Evolutionary conservation across 768 basidiomycete genomes (phyloP), one percentile per base, ranked within the genome.

Genomic region (Clitopilus hobsonii): DNA sequence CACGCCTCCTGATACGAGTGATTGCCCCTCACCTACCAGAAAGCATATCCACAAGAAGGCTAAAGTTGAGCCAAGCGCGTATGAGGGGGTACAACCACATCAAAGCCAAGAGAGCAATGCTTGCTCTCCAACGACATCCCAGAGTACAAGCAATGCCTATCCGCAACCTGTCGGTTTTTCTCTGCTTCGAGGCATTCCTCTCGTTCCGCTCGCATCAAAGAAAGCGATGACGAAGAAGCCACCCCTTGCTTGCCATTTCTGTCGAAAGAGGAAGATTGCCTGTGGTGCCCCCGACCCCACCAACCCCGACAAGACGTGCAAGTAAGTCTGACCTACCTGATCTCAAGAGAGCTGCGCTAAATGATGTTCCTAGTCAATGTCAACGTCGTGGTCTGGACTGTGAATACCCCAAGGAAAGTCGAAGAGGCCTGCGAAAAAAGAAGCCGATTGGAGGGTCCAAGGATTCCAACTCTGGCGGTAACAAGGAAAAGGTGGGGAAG

Each of bases 351-450:
- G 30, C 16, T 32, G 8, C 41, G 10, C 22, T 45, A 20, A n/a
- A 45, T 45, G n/a, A 18, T 45, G 11, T 47, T 41, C 26, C 56
- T 65, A 90, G 88, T 67, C 88, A 90, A 73, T 90, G 88, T 63
- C 81, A 81, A 51, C 77, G 86, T 38, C 82, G 88, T 23, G 80
- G 81, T 26, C 79, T 89, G 49, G 80, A 74, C 54, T 90, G 88
- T 65, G 85, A 85, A 62, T 89, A 87, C 60, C 88, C 88, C 0
- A 68, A 74, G 5, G 85, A 86, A 66, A 88, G 86, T 61, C 76
- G 85, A 29, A 77, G 88, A 16, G 88, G 88, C 8, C 82, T 86
- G 77, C 76, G 84, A 51, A 81, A 77, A 67, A 80, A 77, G 65
- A 79, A 75, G 57, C 56, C 52, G 18, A 16, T 20, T 10, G n/a